Percentiles rank a stretch among this genome's conserved stretches.
Evolutionary conservation across 495 filamentous ascomycete species (phyloP).

Genomic region (Rostrohypoxylon terebratum): DNA sequence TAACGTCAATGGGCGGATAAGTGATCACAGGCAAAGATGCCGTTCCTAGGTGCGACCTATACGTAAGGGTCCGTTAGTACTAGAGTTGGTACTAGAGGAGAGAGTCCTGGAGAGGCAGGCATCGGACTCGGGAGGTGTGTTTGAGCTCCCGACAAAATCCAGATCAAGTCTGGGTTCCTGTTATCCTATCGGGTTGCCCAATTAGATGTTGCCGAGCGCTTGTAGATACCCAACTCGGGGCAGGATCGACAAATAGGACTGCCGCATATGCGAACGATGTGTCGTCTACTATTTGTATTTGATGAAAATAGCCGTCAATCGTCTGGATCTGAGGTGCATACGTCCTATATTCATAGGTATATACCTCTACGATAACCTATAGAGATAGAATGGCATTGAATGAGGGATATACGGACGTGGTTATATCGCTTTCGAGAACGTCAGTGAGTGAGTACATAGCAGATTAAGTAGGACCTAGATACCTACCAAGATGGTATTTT

Average conservation of each 20-base stretch:
- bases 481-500: neutral
- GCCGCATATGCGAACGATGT: slow-evolving; percentile 27
- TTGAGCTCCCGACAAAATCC: slow-evolving; percentile 12
- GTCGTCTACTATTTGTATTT: slow-evolving; percentile 17
- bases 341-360: neutral
- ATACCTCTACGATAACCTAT: neutral
- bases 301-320: slow-evolving; percentile 10
- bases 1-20: slow-evolving; percentile 25
- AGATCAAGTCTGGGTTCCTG: slow-evolving; percentile 24
- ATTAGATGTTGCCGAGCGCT: slow-evolving; percentile 45
- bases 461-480: no score
- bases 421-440: neutral
- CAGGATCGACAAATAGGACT: slow-evolving; percentile 40
- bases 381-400: neutral
- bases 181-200: slow-evolving; percentile 34
- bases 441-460: no score
- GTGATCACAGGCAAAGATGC: slow-evolving; percentile 16
- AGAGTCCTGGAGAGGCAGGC: no score
- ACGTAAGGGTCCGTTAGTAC: neutral
- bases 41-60: slow-evolving; percentile 12
- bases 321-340: no score
- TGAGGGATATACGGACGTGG: neutral
- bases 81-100: neutral
- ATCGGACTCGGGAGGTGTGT: slow-evolving; percentile 18
- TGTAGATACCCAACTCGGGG: slow-evolving; percentile 47